Evolutionary conservation across 495 filamentous ascomycete genomes (phyloP), one percentile per base, ranked within the genome.

Genomic region (Aspergillus indologenus): DNA sequence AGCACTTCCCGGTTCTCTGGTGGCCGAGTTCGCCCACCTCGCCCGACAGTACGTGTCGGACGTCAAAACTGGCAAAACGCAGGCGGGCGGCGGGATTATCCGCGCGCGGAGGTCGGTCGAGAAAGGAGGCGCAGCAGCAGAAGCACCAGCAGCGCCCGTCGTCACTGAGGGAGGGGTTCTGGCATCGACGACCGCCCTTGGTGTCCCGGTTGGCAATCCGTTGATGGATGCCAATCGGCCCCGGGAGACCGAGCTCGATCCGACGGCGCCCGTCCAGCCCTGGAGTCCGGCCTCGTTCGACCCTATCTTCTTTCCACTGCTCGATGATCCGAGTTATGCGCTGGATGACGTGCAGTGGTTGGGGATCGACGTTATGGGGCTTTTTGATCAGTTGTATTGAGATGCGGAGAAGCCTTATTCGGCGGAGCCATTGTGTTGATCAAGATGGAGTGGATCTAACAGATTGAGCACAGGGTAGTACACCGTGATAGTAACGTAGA

Each of bases 11-110:
- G 64, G 70, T 4, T 68, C 68, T n/a, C 45, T 74, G 8, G 61
- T 74, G 5, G 62, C 68, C 12, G 65, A 72, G 34, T 74, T 74
- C 46, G 68, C 68, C 1, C 61, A 70, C 45, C 66, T 74, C 22
- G 70, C 70, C 5, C 56, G 71, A 9, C 59, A 72, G 44, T 74
- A 71, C 59, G 58, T 66, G 7, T 46, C 51, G 12, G 54, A 64
- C 29, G 29, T 49, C 12, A 46, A 47, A 15, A 50, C n/a, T 1
- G 23, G 21, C 47, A 50, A 50, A 12, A 23, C 47, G 20, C 22
- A 21, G 21, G 20, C 23, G 8, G 4, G 19, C 12, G n/a, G 22
- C n/a, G 47, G 24, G 47, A 5, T 3, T 17, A 11, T 23, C 5
- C 47, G 21, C 12, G 4, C 9, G 6, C 20, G 15, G 22, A 9